A percentile compares a stretch with the other conserved stretches of the same genome.
phyloP scores from a whole-genome alignment of 176 grass and related monocot genomes.

The Elaeis guineensis region DNA sequence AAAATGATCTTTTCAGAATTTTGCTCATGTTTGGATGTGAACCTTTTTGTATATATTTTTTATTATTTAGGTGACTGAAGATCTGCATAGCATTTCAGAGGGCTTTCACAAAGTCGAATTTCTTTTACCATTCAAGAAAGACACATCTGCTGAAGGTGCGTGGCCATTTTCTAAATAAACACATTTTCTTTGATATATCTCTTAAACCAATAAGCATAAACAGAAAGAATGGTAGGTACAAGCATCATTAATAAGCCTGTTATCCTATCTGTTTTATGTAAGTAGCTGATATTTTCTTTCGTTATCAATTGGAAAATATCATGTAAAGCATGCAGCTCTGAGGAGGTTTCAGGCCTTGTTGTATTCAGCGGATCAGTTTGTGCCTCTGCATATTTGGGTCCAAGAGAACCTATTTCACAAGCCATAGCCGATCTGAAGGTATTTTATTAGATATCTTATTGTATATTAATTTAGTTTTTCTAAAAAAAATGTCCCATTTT shows the following conservation, averaged over 20 bases:
- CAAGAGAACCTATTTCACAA: conserved; percentile 70
- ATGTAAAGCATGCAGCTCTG: conserved; percentile 70
- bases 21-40: conserved; percentile 8
- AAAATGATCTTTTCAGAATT: too few relatives aligned
- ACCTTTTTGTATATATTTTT: conserved; percentile 7
- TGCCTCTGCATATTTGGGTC: conserved; percentile 64
- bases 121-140: conserved; percentile 69
- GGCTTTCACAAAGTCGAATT: conserved; percentile 51
- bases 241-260: too few relatives aligned
- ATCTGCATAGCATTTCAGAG: conserved; percentile 25
- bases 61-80: conserved; percentile 46
- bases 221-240: too few relatives aligned
- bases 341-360: conserved; percentile 65
- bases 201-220: too few relatives aligned
- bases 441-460: conserved; percentile 1
- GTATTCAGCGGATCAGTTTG: conserved; percentile 57
- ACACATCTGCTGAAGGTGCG: conserved; percentile 45
- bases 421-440: conserved; percentile 95
- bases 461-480: background rate
- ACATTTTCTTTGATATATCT: too few relatives aligned
- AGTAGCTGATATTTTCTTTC: too few relatives aligned
- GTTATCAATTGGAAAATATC: background rate
- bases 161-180: conserved; percentile 13
- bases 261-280: too few relatives aligned
- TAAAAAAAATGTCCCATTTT: background rate